Base-by-base conservation (phyloP, 1,284 basidiomycete genomes). In the Coniferiporia weirii region DNA sequence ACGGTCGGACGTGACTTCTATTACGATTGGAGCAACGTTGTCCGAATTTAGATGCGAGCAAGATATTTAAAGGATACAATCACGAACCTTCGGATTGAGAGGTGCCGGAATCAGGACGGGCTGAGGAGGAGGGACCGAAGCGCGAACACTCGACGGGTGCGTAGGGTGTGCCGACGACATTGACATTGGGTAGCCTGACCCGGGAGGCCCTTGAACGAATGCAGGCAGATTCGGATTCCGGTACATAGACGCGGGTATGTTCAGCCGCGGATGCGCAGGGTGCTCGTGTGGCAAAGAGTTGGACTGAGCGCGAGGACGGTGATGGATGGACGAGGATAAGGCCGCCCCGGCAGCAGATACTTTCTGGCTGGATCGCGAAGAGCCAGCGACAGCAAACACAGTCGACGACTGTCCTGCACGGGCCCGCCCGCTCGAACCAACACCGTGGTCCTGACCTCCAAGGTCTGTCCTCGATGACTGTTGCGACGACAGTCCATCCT, bases 1-100 rank as follows among this genome's bases (percentile, higher is more conserved):
- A 59, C 54, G n/a, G 46, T 59, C 38, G 61, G 61, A 32, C 61
- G 52, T 17, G 53, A 56, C 44, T 62, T 62, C 61, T 62, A 27
- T 45, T 9, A 4, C 35, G 7, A 57, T 45, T 12, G 44, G 22
- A 9, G 5, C 12, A 13, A 49, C 2, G 19, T 45, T 38, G 27
- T 27, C 27, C 34, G 49, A 53, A 54, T 56, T 59, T 32, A 17
- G 13, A 36, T n/a, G 32, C 12, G 9, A 13, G 7, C 27, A 22
- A 5, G 38, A 15, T 27, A 55, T 17, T 22, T 6, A 36, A 36
- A 34, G 47, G 38, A 38, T 40, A 20, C 9, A 32, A 22, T 12
- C 13, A 27, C 60, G 20, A 27, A 62, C 61, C 50, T 62, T 62
- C 20, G 61, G 61, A 48, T 62, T 62, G 1, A 62, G 46, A 48